A percentile compares a stretch with the other conserved stretches of the same genome.
Evolutionary conservation across 2,329 filamentous ascomycete genomes (phyloP).

Genomic region (Talaromyces pinophilus): DNA sequence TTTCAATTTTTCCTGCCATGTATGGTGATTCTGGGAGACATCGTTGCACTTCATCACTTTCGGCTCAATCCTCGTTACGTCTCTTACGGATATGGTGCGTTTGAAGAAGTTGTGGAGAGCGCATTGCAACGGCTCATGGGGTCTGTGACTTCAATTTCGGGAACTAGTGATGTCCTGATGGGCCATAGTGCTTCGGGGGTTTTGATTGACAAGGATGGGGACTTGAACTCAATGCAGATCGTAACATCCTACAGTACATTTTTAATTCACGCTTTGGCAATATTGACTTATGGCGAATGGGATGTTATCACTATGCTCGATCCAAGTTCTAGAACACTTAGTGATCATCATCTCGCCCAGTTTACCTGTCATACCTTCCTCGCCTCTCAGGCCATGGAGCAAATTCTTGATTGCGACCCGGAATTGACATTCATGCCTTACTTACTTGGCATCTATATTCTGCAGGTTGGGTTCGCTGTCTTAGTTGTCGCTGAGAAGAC

Average conservation of each 20-base stretch:
- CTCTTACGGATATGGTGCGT: neutral
- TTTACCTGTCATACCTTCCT: neutral
- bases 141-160: neutral
- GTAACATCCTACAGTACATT: conserved; percentile 8
- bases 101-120: neutral
- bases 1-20: conserved; percentile 10
- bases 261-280: neutral
- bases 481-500: neutral
- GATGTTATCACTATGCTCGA: conserved; percentile 4
- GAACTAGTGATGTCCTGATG: neutral
- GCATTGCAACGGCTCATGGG: neutral
- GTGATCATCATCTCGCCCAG: neutral
- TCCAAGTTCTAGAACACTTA: neutral
- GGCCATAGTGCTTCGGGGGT: neutral
- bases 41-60: conserved; percentile 3
- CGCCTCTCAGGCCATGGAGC: conserved; percentile 5
- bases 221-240: neutral
- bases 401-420: conserved; percentile 11
- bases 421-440: conserved; percentile 14
- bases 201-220: neutral
- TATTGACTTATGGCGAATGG: conserved; percentile 12
- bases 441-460: conserved; percentile 14
- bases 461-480: conserved; percentile 3
- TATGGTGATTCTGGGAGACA: conserved; percentile 9
- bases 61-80: conserved; percentile 10